These are phyloP conservation scores for Phytopythium mirpurense DNA, from an alignment of 352 stramenopile genomes.

Conservation along the genomic window DNA sequence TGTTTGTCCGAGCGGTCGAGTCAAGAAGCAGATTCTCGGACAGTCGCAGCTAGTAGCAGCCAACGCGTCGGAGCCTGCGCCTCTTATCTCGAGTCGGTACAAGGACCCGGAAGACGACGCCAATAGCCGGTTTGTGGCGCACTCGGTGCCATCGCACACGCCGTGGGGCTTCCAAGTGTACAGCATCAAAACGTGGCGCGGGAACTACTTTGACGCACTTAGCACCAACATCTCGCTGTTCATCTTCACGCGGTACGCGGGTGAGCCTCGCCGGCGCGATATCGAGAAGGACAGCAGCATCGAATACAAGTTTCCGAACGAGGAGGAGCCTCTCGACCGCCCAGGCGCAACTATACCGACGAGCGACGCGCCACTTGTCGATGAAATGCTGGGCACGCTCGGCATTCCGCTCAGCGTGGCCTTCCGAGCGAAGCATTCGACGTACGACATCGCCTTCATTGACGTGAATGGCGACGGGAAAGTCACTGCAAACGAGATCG, in stretches of 20 bases:
- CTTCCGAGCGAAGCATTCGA: conserved; percentile 65
- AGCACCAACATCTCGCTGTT: conserved; percentile 91
- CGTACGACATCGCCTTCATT: conserved; percentile 66
- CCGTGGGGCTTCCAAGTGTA: conserved; percentile 76
- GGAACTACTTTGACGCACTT: conserved; percentile 93
- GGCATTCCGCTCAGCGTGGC: conserved; percentile 51
- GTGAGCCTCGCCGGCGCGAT: conserved; percentile 32
- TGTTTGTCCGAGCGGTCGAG: conserved; percentile 46
- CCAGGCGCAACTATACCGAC: conserved; percentile 32
- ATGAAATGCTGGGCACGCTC: conserved; percentile 56
- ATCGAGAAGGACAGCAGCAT: conserved; percentile 34
- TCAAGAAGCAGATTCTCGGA: conserved; percentile 57
- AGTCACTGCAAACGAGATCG: conserved; percentile 61
- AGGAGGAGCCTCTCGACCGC: conserved; percentile 26
- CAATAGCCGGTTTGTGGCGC: conserved; percentile 88
- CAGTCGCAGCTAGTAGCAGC: conserved; percentile 48
- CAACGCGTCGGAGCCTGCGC: conserved; percentile 4
- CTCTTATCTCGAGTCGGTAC: conserved; percentile 83
- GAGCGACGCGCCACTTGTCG: conserved; percentile 52
- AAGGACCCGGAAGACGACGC: conserved; percentile 87
- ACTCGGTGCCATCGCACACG: conserved; percentile 81
- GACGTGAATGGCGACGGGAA: conserved; percentile 64
- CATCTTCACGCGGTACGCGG: conserved; percentile 68
- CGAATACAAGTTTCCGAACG: conserved; percentile 44
- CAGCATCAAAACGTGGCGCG: conserved; percentile 90